These are phyloP conservation scores for Phytophthora capsici DNA, from an alignment of 352 stramenopile genomes.

Conservation along the genomic window DNA sequence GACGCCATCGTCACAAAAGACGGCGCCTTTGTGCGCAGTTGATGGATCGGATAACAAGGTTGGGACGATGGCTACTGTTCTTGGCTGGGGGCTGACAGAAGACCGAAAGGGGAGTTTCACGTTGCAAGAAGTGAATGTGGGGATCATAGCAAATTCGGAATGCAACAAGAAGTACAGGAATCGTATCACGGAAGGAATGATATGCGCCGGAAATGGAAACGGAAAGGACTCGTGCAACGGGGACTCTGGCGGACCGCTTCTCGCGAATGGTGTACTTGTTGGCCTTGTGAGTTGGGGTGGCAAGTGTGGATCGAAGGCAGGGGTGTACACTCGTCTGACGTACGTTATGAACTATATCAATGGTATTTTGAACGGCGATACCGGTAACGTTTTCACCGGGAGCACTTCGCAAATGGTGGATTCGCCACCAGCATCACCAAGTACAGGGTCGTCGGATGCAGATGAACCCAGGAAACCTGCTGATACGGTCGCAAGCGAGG, in stretches of 20 bases:
- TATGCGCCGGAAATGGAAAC: conserved; percentile 57
- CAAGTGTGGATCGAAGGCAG: conserved; percentile 50
- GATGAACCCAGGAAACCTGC: conserved; percentile 11
- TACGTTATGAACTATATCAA: conserved; percentile 63
- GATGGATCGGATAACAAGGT: conserved; percentile 50
- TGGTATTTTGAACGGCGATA: conserved; percentile 39
- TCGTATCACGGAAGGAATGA: conserved; percentile 63
- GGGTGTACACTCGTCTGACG: conserved; percentile 58
- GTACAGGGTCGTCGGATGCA: conserved; percentile 1
- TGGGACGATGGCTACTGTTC: conserved; percentile 50
- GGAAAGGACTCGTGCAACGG: conserved; percentile 67
- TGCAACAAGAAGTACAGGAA: conserved; percentile 47
- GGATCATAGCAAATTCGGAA: conserved; percentile 49
- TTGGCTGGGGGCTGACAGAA: conserved; percentile 58
- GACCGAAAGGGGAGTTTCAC: conserved; percentile 33
- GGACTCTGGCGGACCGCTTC: conserved; percentile 64
- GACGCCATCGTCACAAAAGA: conserved; percentile 26
- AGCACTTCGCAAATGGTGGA: background rate
- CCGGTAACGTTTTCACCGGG: conserved; percentile 2
- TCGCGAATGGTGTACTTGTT: conserved; percentile 49
- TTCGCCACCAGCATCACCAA: background rate
- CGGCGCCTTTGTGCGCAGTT: conserved; percentile 30
- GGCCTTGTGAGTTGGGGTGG: conserved; percentile 71
- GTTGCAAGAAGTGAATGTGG: conserved; percentile 52
- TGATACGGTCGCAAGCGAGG: background rate